A percentile compares a stretch with the other conserved stretches of the same genome.
These are phyloP conservation scores for Rosa persica DNA, from an alignment of 306 rosid genomes.

Conservation along the genomic window DNA sequence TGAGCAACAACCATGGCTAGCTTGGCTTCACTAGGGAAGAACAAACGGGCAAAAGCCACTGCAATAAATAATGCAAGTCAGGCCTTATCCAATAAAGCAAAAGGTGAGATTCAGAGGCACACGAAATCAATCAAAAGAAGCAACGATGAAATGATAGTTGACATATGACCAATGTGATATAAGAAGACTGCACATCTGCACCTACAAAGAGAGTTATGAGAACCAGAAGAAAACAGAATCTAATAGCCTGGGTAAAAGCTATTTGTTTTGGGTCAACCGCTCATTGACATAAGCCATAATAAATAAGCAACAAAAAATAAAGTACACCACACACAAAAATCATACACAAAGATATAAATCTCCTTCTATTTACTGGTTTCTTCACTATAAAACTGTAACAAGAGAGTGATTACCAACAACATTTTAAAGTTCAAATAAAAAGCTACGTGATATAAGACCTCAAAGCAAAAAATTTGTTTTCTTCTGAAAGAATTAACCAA, in stretches of 20 bases:
- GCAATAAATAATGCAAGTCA: conserved; percentile 20
- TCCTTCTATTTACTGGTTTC: neutral
- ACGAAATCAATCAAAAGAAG: conserved; percentile 3
- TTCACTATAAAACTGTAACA: neutral
- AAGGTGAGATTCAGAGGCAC: conserved; percentile 2
- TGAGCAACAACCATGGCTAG: conserved; percentile 49
- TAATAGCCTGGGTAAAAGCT: neutral
- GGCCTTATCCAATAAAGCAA: conserved; percentile 8
- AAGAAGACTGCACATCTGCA: neutral
- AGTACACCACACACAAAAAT: neutral
- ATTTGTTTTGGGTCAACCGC: neutral
- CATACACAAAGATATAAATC: too few relatives aligned
- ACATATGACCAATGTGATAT: neutral
- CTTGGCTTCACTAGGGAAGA: conserved; percentile 51
- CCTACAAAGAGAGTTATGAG: neutral
- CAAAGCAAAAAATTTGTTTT: neutral
- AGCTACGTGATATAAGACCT: neutral
- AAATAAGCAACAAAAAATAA: neutral
- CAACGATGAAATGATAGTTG: neutral
- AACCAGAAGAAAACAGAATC: neutral
- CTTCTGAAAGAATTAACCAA: neutral
- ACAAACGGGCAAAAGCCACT: conserved; percentile 52
- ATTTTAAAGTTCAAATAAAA: neutral
- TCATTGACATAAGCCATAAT: neutral
- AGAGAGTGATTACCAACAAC: neutral